Evolutionary conservation across 2,329 filamentous ascomycete species (phyloP), one percentile per base, ranked within the genome.

Genomic region (Pyrenophora teres): DNA sequence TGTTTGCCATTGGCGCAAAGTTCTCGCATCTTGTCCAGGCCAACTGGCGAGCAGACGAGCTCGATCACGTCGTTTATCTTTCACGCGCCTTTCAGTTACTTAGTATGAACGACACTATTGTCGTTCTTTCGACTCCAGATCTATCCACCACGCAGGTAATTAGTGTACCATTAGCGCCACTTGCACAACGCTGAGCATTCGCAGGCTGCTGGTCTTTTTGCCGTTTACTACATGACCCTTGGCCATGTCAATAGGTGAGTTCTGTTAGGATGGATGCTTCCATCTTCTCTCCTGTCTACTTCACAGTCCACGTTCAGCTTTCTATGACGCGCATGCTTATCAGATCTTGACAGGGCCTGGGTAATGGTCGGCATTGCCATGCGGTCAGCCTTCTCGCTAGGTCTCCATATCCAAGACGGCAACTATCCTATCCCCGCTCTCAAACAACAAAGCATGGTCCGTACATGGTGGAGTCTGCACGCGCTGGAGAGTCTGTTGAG

Each of bases 1-100:
- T 76, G 2, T 73, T 76, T 43, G 74, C 74, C n/a, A 71, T 76
- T 31, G 73, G 69, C 3, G 62, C 71, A 15, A 61, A 66, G 36
- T 68, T 70, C 48, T 67, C 68, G 4, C 60, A 68, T 38, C 56
- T 73, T 33, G 54, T 54, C 1, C 44, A 64, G 35, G 63, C 65
- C 2, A 47, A 54, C 2, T 65, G 58, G 58, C 51, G 47, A 6
- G 59, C 45, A 9, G 52, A 67, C 23, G 39, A 40, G 4, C 40
- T 52, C 6, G 68, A 73, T 16, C 69, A 74, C 46, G 13, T 68
- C 7, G 36, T 70, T 3, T 75, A 72, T 46, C 65, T 71, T 35
- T 64, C 66, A 21, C 51, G 60, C n/a, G 59, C 59, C 1, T 49
- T 53, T 16, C 49, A 52, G 6, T 25, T 60, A 40, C 54, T 39